phyloP scores from a whole-genome alignment of 495 filamentous ascomycete species.

The Neurospora pannonica region DNA sequence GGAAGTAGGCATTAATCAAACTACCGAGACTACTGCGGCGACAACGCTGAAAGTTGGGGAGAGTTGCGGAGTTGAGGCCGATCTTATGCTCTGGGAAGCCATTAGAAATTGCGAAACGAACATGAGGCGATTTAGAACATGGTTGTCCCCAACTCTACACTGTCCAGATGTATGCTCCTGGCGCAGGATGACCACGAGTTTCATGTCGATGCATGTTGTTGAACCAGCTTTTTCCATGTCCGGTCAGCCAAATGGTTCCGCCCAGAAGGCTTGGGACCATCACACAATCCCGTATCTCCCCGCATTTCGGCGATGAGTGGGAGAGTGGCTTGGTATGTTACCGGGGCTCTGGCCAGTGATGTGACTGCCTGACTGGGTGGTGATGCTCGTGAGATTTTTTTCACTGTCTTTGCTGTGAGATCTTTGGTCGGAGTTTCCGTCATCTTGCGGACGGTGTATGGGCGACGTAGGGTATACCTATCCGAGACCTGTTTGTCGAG shows the following conservation, averaged over 20 bases:
- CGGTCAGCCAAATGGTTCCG: not conserved
- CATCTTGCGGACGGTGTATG: not conserved
- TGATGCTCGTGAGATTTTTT: not conserved
- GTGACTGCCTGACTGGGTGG: not conserved
- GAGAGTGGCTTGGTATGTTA: not conserved
- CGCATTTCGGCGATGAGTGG: not conserved
- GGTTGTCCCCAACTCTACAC: not conserved
- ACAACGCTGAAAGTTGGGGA: not conserved
- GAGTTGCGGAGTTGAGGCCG: not conserved
- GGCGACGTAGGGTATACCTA: not conserved
- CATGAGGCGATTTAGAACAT: not conserved
- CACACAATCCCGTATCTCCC: not conserved
- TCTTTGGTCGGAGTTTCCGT: not conserved
- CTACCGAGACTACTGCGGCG: not conserved
- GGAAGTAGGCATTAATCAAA: not conserved
- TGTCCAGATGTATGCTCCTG: not conserved
- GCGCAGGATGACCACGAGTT: not conserved
- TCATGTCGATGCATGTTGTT: not conserved
- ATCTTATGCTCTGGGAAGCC: not conserved
- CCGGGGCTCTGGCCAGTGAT: not conserved
- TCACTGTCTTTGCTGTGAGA: not conserved
- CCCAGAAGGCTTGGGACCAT: not conserved
- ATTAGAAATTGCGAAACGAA: not conserved
- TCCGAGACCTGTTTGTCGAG: not conserved
- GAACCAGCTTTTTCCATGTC: not conserved